Base-by-base conservation (phyloP, 495 filamentous ascomycete species). In the Hypoxylon fuscum region DNA sequence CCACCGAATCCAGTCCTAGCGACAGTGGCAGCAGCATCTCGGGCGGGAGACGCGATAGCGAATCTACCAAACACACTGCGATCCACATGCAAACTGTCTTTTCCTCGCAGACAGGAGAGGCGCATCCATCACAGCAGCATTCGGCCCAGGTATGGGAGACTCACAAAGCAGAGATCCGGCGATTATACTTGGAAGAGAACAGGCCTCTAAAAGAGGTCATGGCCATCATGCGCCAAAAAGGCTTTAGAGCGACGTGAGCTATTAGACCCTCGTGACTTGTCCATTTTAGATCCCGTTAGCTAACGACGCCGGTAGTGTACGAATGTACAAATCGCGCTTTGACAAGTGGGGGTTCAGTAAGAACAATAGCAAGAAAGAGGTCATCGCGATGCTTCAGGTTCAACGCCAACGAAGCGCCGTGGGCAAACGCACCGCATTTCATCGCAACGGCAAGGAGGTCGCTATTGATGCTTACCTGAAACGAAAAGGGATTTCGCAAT, bases 191-290 rank as follows among this genome's bases (percentile, higher is more conserved):
- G 5, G 72, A 75, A 0, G 72, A 75, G 46, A 68, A 71, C 31
- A 58, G 59, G 29, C 63, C 70, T 23, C 64, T 75, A 14, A 75
- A 73, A 35, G 70, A 75, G 51, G 70, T 75, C 23, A 75, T 75
- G 72, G 42, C 66, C 10, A 72, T 72, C 47, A 75, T 75, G 72
- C 62, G 69, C 17, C 68, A 72, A 20, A 66, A 61, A 35, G 70
- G 70, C 11, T 75, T 75, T 49, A 68, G 68, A 55, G 73, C 73
- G 23, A 75, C 73, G 72, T 75, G 49, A 72, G 72, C 51, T 35
- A 54, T 35, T 41, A 37, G 17, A 22, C 38, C 22, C 23, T 45
- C 38, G 1, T 29, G 31, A 48, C 3, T 14, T 27, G 8, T 25
- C 29, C 11, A 42, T 46, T 21, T 37, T 40, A 49, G 50, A 52